Base-by-base conservation (phyloP, 2,329 filamentous ascomycete species). In the Phialophora tarda region DNA sequence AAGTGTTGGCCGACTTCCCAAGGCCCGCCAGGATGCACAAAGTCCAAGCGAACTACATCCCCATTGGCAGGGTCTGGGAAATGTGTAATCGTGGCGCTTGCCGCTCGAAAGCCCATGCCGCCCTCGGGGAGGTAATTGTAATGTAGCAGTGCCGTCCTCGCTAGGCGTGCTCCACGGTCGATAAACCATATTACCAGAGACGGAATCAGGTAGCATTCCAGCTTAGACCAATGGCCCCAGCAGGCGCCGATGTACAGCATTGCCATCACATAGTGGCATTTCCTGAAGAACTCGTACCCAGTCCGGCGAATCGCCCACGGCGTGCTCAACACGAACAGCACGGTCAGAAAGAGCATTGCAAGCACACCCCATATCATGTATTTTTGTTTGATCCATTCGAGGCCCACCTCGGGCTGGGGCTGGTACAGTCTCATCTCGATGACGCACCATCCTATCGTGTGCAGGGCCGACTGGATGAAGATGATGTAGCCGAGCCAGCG, bases 281-380 rank as follows among this genome's bases (percentile, higher is more conserved):
- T 92, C 67, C 89, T 84, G 81, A 93, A 93, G 77, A 90, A 88
- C 73, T 93, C 91, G 76, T 93, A 92, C 2, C 91, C 91, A 0
- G 89, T 91, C 56, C 84, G 77, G 8, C 84, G 82, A 64, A 92
- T 89, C 0, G 83, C 88, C 75, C 81, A 82, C 12, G 82, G 81
- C 0, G 84, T 83, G 66, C 87, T 88, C 60, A 90, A 80, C 4
- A 87, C 73, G 65, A 88, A 85, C 1, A 92, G 77, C 14, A 90
- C 76, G 0, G 86, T 81, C 0, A 92, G 77, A 4, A 92, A 76
- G 4, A 84, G 79, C 79, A 91, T 86, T 8, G 90, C 90, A 1
- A 91, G 85, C 54, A 90, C 77, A 1, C 91, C 91, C 85, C 89
- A 92, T 66, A 92, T 83, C 63, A 91, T 89, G 76, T 93, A 93